Evolutionary conservation across 345 rosid genomes (phyloP).

Genomic region (Ceriops zippeliana): DNA sequence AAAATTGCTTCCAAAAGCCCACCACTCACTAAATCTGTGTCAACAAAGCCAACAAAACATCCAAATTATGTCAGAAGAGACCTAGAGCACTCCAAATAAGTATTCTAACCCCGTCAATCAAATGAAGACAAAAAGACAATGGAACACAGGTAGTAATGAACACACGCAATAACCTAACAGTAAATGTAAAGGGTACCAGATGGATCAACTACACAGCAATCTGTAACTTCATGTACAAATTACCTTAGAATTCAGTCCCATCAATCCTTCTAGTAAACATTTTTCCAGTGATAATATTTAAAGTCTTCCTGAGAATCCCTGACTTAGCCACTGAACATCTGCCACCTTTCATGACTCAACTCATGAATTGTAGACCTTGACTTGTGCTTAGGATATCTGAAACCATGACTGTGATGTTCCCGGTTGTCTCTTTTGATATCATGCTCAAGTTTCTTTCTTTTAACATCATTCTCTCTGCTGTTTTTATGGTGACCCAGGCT

Average conservation of each 20-base stretch:
- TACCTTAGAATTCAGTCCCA: conserved; percentile 34
- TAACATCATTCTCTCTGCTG: conserved; percentile 13
- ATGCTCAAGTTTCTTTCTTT: conserved; percentile 20
- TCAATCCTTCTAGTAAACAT: conserved; percentile 19
- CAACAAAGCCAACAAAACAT: conserved; percentile 33
- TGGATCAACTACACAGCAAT: conserved; percentile 18
- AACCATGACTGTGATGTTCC: conserved; percentile 21
- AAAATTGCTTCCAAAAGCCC: conserved; percentile 30
- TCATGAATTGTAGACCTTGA: conserved; percentile 15
- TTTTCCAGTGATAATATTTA: conserved; percentile 23
- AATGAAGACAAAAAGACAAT: conserved; percentile 7
- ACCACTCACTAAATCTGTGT: conserved; percentile 38
- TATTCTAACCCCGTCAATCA: conserved; percentile 11
- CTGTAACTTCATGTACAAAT: conserved; percentile 32
- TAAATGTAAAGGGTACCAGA: conserved; percentile 21
- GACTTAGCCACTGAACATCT: conserved; percentile 31
- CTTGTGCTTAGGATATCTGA: conserved; percentile 18
- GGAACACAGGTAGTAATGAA: conserved; percentile 10
- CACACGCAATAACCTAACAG: conserved; percentile 24
- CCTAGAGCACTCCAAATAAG: conserved; percentile 9
- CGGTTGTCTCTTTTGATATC: conserved; percentile 12
- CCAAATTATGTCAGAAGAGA: conserved; percentile 23
- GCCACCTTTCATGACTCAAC: conserved; percentile 37
- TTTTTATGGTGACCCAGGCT: conserved; percentile 17
- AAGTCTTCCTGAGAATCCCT: conserved; percentile 21